These are phyloP conservation scores for Streptanthus diversifolius DNA, from an alignment of 345 rosid species.

Conservation along the genomic window DNA sequence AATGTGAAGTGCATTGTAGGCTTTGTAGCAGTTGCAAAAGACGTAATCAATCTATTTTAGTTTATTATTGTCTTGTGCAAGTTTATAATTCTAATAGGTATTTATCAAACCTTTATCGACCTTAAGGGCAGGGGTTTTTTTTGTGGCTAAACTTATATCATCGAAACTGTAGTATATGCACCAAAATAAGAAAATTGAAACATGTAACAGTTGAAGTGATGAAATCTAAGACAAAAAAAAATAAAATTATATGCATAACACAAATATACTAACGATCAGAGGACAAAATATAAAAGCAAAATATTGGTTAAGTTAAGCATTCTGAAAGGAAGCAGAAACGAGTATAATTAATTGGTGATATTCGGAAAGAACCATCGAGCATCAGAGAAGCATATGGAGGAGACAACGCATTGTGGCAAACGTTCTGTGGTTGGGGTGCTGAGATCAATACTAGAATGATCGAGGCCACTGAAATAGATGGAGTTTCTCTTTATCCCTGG, in stretches of 20 bases:
- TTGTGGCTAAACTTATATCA: too few species aligned
- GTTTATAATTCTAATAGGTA: too few species aligned
- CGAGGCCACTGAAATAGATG: not conserved
- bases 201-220: not conserved
- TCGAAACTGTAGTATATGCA: not conserved
- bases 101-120: too few species aligned
- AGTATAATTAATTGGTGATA: not conserved
- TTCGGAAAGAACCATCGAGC: slow-evolving; percentile 6
- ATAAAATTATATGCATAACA: not conserved
- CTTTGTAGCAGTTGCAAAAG: too few species aligned
- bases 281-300: not conserved
- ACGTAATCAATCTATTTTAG: too few species aligned
- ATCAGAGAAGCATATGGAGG: not conserved
- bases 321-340: not conserved
- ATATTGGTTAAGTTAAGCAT: not conserved
- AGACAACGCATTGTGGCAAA: slow-evolving; percentile 12
- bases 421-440: not conserved
- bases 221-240: not conserved
- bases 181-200: not conserved
- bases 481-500: slow-evolving; percentile 11
- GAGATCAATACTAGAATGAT: not conserved
- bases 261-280: not conserved
- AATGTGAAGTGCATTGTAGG: too few species aligned
- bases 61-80: too few species aligned
- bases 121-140: too few species aligned